Percentiles rank a stretch among this genome's conserved stretches.
These are phyloP conservation scores for Austroboletus niveus DNA, from an alignment of 1,284 basidiomycete species.

Conservation along the genomic window DNA sequence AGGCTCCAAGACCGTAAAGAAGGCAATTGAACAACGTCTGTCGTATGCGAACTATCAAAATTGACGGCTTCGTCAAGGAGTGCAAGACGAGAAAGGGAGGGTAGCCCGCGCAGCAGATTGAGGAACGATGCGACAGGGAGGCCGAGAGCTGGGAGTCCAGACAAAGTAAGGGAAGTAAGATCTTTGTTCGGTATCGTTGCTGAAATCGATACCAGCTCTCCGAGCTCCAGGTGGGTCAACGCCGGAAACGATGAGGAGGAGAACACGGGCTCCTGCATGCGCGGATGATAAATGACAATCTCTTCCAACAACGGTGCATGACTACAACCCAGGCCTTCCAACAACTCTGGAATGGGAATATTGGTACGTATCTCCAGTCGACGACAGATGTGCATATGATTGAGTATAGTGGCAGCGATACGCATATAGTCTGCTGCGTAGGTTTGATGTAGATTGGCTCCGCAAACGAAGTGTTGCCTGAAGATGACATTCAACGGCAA, in stretches of 20 bases:
- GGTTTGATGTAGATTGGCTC: slow-evolving; percentile 16
- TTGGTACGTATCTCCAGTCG: slow-evolving; percentile 29
- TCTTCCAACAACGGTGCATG: slow-evolving; percentile 27
- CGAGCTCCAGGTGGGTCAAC: slow-evolving; percentile 25
- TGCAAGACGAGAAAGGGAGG: slow-evolving; percentile 21
- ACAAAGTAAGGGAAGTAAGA: slow-evolving; percentile 26
- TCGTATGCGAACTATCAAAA: slow-evolving; percentile 18
- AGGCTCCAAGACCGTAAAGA: slow-evolving; percentile 23
- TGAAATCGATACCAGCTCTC: slow-evolving; percentile 16
- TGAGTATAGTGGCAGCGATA: slow-evolving; percentile 24
- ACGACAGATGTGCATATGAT: slow-evolving; percentile 25
- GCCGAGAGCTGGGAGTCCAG: slow-evolving; percentile 24
- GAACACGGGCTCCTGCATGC: slow-evolving; percentile 14
- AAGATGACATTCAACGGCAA: slow-evolving; percentile 25
- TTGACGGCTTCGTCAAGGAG: slow-evolving; percentile 32
- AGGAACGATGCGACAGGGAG: slow-evolving; percentile 22
- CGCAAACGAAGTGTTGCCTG: slow-evolving; percentile 21
- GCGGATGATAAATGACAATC: slow-evolving; percentile 24
- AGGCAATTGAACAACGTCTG: slow-evolving; percentile 14
- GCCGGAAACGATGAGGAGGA: slow-evolving; percentile 23
- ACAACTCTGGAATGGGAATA: slow-evolving; percentile 23
- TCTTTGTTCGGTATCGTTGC: slow-evolving; percentile 15
- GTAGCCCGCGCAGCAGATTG: slow-evolving; percentile 21
- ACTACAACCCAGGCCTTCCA: slow-evolving; percentile 21
- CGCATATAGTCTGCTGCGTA: slow-evolving; percentile 22